These are phyloP conservation scores for Nidularia sp. DNA, from an alignment of 768 basidiomycete species.

Conservation along the genomic window DNA sequence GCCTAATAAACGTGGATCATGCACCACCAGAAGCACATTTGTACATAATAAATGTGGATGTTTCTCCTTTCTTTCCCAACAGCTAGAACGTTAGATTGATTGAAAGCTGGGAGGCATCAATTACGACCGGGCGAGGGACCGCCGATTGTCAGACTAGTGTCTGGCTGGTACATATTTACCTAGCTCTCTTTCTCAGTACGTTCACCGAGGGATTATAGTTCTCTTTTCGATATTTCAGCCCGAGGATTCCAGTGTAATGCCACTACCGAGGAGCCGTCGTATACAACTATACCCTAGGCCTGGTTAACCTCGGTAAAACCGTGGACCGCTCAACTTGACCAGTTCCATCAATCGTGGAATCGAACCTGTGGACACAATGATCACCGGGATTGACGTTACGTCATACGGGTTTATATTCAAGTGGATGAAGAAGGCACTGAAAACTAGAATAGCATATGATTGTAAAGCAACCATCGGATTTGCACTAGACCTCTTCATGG, in stretches of 20 bases:
- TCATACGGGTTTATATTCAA: not conserved
- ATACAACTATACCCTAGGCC: too few species aligned
- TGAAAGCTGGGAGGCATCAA: not conserved
- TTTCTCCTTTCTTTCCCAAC: not conserved
- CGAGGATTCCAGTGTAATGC: too few species aligned
- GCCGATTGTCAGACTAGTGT: too few species aligned
- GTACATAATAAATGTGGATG: not conserved
- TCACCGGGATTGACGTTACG: constrained; percentile 3
- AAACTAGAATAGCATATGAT: not conserved
- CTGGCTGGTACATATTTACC: too few species aligned
- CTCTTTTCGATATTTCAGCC: too few species aligned
- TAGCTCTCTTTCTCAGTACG: too few species aligned
- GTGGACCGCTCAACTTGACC: not conserved
- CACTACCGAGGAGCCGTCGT: too few species aligned
- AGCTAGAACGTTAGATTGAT: not conserved
- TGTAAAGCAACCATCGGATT: not conserved
- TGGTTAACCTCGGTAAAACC: too few species aligned
- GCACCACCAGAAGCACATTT: constrained; percentile 1
- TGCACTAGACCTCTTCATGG: not conserved
- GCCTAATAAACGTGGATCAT: constrained; percentile 19
- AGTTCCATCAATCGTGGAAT: constrained; percentile 3
- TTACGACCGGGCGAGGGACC: too few species aligned
- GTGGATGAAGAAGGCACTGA: not conserved
- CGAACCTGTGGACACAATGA: not conserved
- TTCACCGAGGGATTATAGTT: too few species aligned